Conservation (phyloP, 148 eudicot species). For the Amaranthus palmeri region DNA sequence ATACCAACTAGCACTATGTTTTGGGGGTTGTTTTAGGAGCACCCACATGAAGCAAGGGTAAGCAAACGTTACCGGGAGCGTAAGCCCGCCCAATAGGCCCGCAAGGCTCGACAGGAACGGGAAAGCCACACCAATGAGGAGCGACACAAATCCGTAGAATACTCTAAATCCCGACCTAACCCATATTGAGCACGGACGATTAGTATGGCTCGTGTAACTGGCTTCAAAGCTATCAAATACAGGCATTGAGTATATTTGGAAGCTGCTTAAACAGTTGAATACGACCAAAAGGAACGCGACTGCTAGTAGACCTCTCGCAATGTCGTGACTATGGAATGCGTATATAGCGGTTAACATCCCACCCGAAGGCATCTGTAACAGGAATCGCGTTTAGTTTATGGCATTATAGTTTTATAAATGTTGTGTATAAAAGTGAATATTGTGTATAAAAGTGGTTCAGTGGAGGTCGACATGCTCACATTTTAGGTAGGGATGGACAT, state of each 20-base stretch:
- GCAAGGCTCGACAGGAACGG: constrained; percentile 95
- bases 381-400: not conserved
- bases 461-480: too few species aligned
- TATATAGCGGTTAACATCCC: constrained; percentile 81
- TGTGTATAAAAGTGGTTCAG: too few species aligned
- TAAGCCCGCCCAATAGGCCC: constrained; percentile 85
- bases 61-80: constrained; percentile 93
- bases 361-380: constrained; percentile 82
- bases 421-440: too few species aligned
- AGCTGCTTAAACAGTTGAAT: constrained; percentile 95
- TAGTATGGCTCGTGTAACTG: constrained; percentile 90
- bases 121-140: constrained; percentile 86
- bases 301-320: constrained; percentile 81
- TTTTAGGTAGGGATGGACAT: too few species aligned
- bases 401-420: too few species aligned
- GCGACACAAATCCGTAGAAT: constrained; percentile 68
- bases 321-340: constrained; percentile 80
- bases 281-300: constrained; percentile 85
- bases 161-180: constrained; percentile 93
- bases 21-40: constrained; percentile 74
- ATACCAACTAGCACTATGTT: constrained; percentile 82
- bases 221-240: constrained; percentile 98
- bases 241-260: constrained; percentile 99
- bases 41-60: constrained; percentile 99
- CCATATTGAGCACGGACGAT: constrained; percentile 94